phyloP scores from a whole-genome alignment of 345 rosid species.

The Excoecaria agallocha region DNA sequence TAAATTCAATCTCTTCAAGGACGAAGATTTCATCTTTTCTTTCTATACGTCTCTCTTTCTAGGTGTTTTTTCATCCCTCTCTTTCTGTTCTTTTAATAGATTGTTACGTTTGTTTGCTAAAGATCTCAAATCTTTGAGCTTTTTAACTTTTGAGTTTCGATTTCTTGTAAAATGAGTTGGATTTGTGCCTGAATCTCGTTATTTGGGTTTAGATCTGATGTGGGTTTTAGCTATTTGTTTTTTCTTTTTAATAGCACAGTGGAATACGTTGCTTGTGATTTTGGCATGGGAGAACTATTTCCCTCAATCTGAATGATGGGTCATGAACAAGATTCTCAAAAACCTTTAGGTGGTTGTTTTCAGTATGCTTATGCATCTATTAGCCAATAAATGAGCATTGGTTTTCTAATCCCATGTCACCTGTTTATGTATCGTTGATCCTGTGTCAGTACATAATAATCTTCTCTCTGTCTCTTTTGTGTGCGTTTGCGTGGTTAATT shows the following conservation, averaged over 20 bases:
- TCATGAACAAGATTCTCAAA: neutral
- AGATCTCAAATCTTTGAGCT: neutral
- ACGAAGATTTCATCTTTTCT: neutral
- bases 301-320: neutral
- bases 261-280: neutral
- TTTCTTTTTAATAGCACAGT: neutral
- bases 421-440: too few relatives aligned
- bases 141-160: neutral
- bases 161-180: neutral
- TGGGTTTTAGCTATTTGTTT: neutral
- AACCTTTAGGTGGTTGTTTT: neutral
- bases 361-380: neutral
- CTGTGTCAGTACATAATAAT: neutral
- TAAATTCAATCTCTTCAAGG: neutral
- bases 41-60: neutral
- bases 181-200: neutral
- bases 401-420: neutral
- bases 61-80: neutral
- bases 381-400: neutral
- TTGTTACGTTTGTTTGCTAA: neutral
- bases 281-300: neutral
- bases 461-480: neutral
- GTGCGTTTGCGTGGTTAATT: neutral
- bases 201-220: slow-evolving; percentile 12
- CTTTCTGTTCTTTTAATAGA: neutral